Percentiles rank a stretch among this genome's conserved stretches.
Evolutionary conservation across 2,329 filamentous ascomycete species (phyloP).

Genomic region (Seiridium unicorne): DNA sequence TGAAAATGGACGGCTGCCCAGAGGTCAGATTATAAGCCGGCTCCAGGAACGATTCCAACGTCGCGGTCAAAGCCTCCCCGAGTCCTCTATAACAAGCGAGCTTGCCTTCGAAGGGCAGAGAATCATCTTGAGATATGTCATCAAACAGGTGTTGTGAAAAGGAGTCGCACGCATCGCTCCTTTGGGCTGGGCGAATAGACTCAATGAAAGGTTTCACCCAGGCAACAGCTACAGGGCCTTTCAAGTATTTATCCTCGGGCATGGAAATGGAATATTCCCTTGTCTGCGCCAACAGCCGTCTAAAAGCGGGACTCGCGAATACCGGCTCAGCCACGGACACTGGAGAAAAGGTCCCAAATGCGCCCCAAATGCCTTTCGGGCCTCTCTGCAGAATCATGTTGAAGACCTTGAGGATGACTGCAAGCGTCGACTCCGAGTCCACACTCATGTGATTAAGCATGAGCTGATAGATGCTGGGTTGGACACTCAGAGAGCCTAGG

Average conservation of each 20-base stretch:
- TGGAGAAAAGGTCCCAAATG: slow-evolving; percentile 77
- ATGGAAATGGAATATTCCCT: slow-evolving; percentile 51
- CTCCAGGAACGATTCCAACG: slow-evolving; percentile 55
- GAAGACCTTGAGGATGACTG: slow-evolving; percentile 69
- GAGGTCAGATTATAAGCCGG: slow-evolving; percentile 41
- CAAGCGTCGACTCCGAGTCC: slow-evolving; percentile 56
- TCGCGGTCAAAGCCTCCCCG: slow-evolving; percentile 57
- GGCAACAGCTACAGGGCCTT: slow-evolving; percentile 64
- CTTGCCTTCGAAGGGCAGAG: slow-evolving; percentile 55
- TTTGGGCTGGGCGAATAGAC: slow-evolving; percentile 73
- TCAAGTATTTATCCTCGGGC: slow-evolving; percentile 47
- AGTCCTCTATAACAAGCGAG: slow-evolving; percentile 64
- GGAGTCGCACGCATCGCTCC: slow-evolving; percentile 78
- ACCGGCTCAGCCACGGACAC: slow-evolving; percentile 81
- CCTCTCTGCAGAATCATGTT: slow-evolving; percentile 72
- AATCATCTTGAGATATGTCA: slow-evolving; percentile 53
- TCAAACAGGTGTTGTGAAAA: slow-evolving; percentile 73
- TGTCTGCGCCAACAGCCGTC: slow-evolving; percentile 60
- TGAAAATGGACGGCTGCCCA: slow-evolving; percentile 58
- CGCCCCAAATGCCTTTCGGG: slow-evolving; percentile 81
- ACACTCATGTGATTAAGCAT: slow-evolving; percentile 56
- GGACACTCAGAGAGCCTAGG: slow-evolving; percentile 75
- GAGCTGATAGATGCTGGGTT: slow-evolving; percentile 68
- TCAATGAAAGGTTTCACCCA: slow-evolving; percentile 79
- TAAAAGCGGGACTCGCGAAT: slow-evolving; percentile 69